phyloP scores from a whole-genome alignment of 148 eudicot genomes.

The Pouteria glomerata region DNA sequence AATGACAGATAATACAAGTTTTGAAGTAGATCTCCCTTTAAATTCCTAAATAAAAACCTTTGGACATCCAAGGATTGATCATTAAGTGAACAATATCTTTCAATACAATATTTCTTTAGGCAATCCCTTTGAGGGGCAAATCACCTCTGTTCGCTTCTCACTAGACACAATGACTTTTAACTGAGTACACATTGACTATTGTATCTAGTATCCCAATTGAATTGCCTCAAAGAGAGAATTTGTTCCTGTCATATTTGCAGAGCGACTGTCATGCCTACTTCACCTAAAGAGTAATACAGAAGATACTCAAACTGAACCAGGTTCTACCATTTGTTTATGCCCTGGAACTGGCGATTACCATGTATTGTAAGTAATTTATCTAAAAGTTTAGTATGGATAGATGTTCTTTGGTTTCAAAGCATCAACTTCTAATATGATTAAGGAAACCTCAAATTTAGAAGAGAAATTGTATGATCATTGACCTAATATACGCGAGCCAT shows the following conservation, averaged over 20 bases:
- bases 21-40: neutral
- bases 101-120: neutral
- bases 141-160: neutral
- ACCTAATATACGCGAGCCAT: neutral
- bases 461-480: neutral
- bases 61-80: neutral
- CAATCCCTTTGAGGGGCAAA: neutral
- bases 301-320: slow-evolving; percentile 42
- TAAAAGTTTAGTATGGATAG: neutral
- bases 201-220: neutral
- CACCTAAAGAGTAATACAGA: slow-evolving; percentile 60
- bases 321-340: slow-evolving; percentile 44
- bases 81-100: neutral
- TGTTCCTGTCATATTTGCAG: slow-evolving; percentile 26
- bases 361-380: slow-evolving; percentile 58
- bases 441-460: neutral
- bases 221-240: neutral
- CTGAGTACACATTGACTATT: neutral
- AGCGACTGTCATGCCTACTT: slow-evolving; percentile 48
- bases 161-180: neutral
- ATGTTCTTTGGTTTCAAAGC: neutral
- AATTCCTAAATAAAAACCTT: neutral
- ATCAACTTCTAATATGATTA: neutral
- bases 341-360: slow-evolving; percentile 80
- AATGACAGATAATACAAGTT: neutral